phyloP scores from a whole-genome alignment of 2,329 filamentous ascomycete species.

The Periglandula ipomoeae region DNA sequence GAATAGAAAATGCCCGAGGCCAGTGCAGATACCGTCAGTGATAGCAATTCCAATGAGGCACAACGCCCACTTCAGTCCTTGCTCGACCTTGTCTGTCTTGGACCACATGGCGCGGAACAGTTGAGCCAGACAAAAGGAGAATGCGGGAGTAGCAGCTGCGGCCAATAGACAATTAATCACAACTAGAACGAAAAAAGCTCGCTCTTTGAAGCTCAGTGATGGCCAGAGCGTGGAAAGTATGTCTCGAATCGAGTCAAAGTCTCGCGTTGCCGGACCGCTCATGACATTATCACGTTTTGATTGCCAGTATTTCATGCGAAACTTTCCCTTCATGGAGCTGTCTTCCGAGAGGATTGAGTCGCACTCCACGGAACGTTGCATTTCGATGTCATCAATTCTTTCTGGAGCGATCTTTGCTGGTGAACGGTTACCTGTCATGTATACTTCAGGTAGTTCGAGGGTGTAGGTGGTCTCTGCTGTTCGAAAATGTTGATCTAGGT shows the following conservation, averaged over 20 bases:
- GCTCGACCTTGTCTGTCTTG: conserved; percentile 33
- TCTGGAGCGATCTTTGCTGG: background rate
- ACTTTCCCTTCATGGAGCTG: background rate
- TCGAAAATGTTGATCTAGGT: conserved; percentile 5
- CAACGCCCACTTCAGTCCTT: conserved; percentile 58
- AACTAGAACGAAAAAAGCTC: conserved; percentile 47
- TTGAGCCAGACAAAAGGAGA: conserved; percentile 66
- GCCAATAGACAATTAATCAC: conserved; percentile 54
- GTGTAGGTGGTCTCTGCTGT: background rate
- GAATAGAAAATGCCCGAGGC: conserved; percentile 59
- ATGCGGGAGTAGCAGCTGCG: conserved; percentile 60
- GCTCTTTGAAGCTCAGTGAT: conserved; percentile 41
- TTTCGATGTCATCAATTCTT: background rate
- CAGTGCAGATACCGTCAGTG: conserved; percentile 56
- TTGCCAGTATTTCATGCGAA: background rate
- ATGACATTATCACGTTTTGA: background rate
- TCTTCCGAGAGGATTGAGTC: background rate
- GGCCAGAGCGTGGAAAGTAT: conserved; percentile 57
- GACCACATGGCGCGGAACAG: conserved; percentile 63
- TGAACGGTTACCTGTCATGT: background rate
- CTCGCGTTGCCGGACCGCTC: background rate
- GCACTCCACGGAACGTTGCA: background rate
- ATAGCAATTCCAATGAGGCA: conserved; percentile 59
- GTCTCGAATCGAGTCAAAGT: background rate
- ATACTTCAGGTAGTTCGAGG: background rate